Percentiles rank a stretch among this genome's conserved stretches.
phyloP scores from a whole-genome alignment of 2,329 filamentous ascomycete species.

The Zymoseptoria ardabiliae region DNA sequence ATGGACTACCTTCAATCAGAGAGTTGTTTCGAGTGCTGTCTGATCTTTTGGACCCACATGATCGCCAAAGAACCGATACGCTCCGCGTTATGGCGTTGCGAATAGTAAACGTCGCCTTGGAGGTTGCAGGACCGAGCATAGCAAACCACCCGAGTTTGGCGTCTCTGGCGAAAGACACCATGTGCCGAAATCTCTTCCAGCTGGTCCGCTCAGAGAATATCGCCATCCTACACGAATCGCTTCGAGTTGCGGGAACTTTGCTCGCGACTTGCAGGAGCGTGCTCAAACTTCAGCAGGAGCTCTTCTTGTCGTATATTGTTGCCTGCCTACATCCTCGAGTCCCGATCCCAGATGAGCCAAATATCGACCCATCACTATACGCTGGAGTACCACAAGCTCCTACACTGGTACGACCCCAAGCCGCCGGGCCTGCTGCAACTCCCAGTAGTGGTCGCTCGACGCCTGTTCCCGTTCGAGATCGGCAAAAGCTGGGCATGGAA shows the following conservation, averaged over 20 bases:
- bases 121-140: slow-evolving; percentile 92
- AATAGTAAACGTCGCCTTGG: slow-evolving; percentile 93
- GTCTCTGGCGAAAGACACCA: slow-evolving; percentile 78
- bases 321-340: slow-evolving; percentile 90
- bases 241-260: slow-evolving; percentile 85
- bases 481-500: slow-evolving; percentile 86
- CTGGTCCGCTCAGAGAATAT: slow-evolving; percentile 94
- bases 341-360: slow-evolving; percentile 82
- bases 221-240: slow-evolving; percentile 83
- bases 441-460: slow-evolving; percentile 71
- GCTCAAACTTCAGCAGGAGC: slow-evolving; percentile 90
- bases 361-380: slow-evolving; percentile 86
- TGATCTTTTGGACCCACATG: slow-evolving; percentile 86
- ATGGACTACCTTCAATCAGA: slow-evolving; percentile 86
- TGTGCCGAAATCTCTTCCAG: slow-evolving; percentile 93
- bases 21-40: slow-evolving; percentile 92
- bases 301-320: slow-evolving; percentile 90
- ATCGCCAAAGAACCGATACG: slow-evolving; percentile 83
- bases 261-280: slow-evolving; percentile 84
- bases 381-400: slow-evolving; percentile 88
- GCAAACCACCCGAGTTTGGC: slow-evolving; percentile 85
- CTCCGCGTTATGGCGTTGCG: slow-evolving; percentile 96
- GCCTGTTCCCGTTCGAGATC: slow-evolving; percentile 83
- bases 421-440: slow-evolving; percentile 35
- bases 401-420: slow-evolving; percentile 68